Conservation (phyloP, 768 basidiomycete genomes). For the Pleurotus pulmonarius region DNA sequence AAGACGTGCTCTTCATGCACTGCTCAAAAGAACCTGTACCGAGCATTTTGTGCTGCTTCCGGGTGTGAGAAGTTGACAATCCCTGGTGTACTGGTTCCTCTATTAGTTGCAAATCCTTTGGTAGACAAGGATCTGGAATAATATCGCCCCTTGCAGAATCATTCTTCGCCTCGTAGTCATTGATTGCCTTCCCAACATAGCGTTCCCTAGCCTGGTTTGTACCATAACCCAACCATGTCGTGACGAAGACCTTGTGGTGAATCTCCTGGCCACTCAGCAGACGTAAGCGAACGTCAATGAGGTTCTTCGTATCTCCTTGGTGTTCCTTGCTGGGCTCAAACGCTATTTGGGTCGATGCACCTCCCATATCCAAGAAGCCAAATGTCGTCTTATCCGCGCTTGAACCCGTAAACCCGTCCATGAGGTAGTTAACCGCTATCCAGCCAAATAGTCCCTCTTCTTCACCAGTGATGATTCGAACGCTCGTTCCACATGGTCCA, state of each 20-base stretch:
- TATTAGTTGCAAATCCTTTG: slow-evolving; percentile 60
- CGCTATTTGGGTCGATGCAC: slow-evolving; percentile 97
- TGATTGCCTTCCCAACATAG: slow-evolving; percentile 71
- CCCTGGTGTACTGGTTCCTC: slow-evolving; percentile 49
- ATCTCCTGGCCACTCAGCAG: slow-evolving; percentile 84
- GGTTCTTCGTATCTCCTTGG: slow-evolving; percentile 49
- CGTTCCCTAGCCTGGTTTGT: slow-evolving; percentile 96
- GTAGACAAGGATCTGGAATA: slow-evolving; percentile 89
- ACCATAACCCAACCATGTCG: slow-evolving; percentile 98
- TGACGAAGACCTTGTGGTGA: slow-evolving; percentile 91
- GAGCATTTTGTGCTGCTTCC: slow-evolving; percentile 55
- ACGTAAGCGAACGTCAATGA: slow-evolving; percentile 79
- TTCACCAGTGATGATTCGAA: slow-evolving; percentile 94
- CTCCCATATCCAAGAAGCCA: slow-evolving; percentile 99
- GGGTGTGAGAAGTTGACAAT: slow-evolving; percentile 36
- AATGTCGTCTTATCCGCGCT: slow-evolving; percentile 74
- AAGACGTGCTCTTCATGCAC: slow-evolving; percentile 69
- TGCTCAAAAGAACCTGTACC: slow-evolving; percentile 91
- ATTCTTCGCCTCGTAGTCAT: slow-evolving; percentile 43
- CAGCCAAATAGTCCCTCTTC: slow-evolving; percentile 98
- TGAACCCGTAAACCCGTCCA: slow-evolving; percentile 82
- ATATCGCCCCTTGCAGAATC: slow-evolving; percentile 27
- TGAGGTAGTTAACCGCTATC: slow-evolving; percentile 98
- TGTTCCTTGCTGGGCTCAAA: slow-evolving; percentile 81
- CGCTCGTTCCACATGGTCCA: slow-evolving; percentile 89